Evolutionary conservation across 129 eudicot genomes (phyloP), one percentile per base, ranked within the genome.

Genomic region (Flaveria ramosissima): DNA sequence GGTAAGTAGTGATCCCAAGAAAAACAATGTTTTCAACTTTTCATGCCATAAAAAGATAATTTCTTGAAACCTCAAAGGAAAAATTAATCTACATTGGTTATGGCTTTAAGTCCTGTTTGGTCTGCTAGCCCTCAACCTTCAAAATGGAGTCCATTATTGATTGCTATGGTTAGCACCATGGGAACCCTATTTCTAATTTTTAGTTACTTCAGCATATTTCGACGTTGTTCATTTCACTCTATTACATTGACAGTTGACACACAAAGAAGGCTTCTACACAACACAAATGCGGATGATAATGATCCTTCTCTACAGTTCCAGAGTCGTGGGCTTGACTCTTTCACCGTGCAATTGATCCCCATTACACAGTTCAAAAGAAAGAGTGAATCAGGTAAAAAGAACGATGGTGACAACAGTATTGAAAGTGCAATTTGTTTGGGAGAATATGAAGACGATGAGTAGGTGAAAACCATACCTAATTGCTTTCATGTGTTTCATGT

Each of bases 351-450:
- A 52, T 84, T 86, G 76, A 79, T 91, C 27, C 97, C 97, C 8
- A 52, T 76, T 16, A 62, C 85, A 60, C 84, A 88, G 68, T 88
- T 86, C 41, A 77, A 73, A 74, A 79, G 79, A 64, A 83, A 84
- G 23, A 72, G 59, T 14, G 84, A 86, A 39, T 71, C 63, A 4
- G 70, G 76, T 80, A 80, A 80, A 53, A 55, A 17, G 69, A 9
- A 42, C 41, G 55, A 47, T 36, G 67, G 77, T 53, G 83, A 69
- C 47, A 50, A 43, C 16, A 75, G 24, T 60, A 77, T 71, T 2
- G 93, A 86, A 56, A 88, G 92, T 74, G 84, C 92, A 41, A 88
- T 88, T 60, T 91, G 97, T 77, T 86, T 91, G 82, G 90, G 97
- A 48, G 94, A 91, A 70, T 91, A 85, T 47, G 90, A 88, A 84